These are phyloP conservation scores for Agrocybe chaxingu DNA, from an alignment of 768 basidiomycete species.

Conservation along the genomic window DNA sequence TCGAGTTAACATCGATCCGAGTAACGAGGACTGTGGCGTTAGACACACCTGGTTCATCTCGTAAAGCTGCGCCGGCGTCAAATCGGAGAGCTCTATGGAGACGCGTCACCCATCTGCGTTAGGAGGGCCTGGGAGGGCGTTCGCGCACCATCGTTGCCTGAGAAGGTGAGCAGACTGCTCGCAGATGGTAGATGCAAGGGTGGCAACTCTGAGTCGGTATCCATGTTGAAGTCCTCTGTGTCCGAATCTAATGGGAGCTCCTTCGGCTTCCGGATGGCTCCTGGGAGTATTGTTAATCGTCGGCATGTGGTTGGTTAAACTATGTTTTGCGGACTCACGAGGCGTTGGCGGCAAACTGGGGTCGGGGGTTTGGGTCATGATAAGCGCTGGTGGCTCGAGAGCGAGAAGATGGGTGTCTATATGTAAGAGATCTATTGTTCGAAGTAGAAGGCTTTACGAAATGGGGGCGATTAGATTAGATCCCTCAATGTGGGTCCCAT, in stretches of 20 bases:
- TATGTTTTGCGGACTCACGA: not conserved
- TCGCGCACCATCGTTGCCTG: conserved; percentile 5
- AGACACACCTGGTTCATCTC: conserved; percentile 22
- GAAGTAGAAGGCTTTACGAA: too few relatives aligned
- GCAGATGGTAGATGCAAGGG: conserved; percentile 13
- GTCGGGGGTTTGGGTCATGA: not conserved
- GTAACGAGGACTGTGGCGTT: too few relatives aligned
- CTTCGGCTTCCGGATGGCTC: conserved; percentile 7
- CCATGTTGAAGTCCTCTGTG: conserved; percentile 2
- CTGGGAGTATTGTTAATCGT: not conserved
- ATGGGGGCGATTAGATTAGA: too few relatives aligned
- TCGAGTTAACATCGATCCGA: too few relatives aligned
- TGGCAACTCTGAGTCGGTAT: conserved; percentile 3
- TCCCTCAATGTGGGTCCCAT: too few relatives aligned
- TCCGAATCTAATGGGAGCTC: conserved; percentile 15
- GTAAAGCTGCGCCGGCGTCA: conserved; percentile 20
- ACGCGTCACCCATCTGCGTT: too few relatives aligned
- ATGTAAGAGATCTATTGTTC: too few relatives aligned
- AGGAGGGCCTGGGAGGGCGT: too few relatives aligned
- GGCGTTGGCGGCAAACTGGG: not conserved
- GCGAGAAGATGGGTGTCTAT: too few relatives aligned
- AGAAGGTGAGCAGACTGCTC: conserved; percentile 10
- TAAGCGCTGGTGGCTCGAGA: too few relatives aligned
- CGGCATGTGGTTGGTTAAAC: not conserved
- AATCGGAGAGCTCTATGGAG: conserved; percentile 5